phyloP scores from a whole-genome alignment of 768 basidiomycete species.

The Paxillus ammoniavirescens region DNA sequence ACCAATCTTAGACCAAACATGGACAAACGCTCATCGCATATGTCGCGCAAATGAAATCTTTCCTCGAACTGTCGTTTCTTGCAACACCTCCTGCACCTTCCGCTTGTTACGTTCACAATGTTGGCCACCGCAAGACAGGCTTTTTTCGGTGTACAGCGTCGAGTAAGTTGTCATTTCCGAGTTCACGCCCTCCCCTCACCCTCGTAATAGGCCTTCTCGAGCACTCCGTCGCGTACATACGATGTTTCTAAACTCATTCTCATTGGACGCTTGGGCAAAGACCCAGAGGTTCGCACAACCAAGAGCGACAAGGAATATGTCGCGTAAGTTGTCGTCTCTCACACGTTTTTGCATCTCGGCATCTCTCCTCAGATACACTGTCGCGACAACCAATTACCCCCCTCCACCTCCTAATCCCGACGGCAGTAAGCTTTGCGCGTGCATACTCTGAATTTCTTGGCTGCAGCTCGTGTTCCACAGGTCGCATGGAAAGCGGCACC shows the following conservation, averaged over 20 bases:
- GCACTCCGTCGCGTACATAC: constrained; percentile 47
- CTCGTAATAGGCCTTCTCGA: constrained; percentile 58
- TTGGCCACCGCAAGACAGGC: constrained; percentile 48
- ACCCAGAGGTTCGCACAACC: constrained; percentile 68
- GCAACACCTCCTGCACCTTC: background rate
- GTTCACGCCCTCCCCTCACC: background rate
- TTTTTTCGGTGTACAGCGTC: constrained; percentile 39
- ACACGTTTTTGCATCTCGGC: background rate
- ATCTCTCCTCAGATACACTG: constrained; percentile 54
- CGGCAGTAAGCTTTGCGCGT: constrained; percentile 48
- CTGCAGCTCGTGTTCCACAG: constrained; percentile 33
- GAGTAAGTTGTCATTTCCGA: constrained; percentile 41
- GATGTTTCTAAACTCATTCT: constrained; percentile 78
- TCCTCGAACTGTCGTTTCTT: background rate
- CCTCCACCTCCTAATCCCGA: constrained; percentile 57
- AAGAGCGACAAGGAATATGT: constrained; percentile 79
- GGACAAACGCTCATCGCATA: background rate
- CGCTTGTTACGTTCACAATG: constrained; percentile 36
- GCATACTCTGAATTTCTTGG: constrained; percentile 1
- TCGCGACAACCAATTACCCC: constrained; percentile 68
- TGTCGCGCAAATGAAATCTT: background rate
- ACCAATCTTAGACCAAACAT: constrained; percentile 21
- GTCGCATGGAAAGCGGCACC: constrained; percentile 48
- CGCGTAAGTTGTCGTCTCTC: constrained; percentile 44
- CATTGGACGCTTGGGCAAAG: constrained; percentile 68